Evolutionary conservation across 2,329 filamentous ascomycete genomes (phyloP), one percentile per base, ranked within the genome.

Genomic region (Calonectria leucothoes): DNA sequence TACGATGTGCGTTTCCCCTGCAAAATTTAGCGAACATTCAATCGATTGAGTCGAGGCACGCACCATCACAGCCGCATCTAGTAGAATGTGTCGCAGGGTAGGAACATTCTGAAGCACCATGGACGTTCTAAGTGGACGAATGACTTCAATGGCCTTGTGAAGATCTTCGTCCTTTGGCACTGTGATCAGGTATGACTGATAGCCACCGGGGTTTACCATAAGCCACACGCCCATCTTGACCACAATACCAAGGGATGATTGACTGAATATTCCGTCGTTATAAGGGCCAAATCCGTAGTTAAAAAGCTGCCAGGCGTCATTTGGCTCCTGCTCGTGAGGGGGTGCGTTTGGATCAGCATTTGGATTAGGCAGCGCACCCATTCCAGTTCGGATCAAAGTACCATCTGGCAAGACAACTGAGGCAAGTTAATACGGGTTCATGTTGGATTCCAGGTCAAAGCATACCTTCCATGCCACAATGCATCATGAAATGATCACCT

Each of bases 41-140:
- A 8, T 15, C 3, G 11, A 7, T 8, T 4, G 1, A 29, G 10
- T 15, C 8, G 35, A 39, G 3, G n/a, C 4, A 39, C 37, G 4
- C 20, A 61, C 55, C 55, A 61, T 61, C 6, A 79, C 77, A 5
- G 77, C 77, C 20, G 77, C 77, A 2, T 79, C 77, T 1, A 79
- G 20, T 1, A 79, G 68, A 4, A 79, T 59, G 20, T 76, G 76
- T 10, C 77, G 59, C 0, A 79, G 57, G 4, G 77, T 79, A 0
- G 77, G 77, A 0, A 79, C 77, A 23, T 79, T 79, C 17, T 79
- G 77, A 1, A 79, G 27, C 0, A 77, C 74, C 77, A 79, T 79
- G 45, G 55, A 61, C 31, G 66, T 57, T 63, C 75, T 51, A 14
- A 79, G 74, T 0, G 77, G 77, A 4, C 77, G 45, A 14, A 79